A percentile compares a stretch with the other conserved stretches of the same genome.
phyloP scores from a whole-genome alignment of 352 stramenopile genomes.

The Phytophthora hybrid region DNA sequence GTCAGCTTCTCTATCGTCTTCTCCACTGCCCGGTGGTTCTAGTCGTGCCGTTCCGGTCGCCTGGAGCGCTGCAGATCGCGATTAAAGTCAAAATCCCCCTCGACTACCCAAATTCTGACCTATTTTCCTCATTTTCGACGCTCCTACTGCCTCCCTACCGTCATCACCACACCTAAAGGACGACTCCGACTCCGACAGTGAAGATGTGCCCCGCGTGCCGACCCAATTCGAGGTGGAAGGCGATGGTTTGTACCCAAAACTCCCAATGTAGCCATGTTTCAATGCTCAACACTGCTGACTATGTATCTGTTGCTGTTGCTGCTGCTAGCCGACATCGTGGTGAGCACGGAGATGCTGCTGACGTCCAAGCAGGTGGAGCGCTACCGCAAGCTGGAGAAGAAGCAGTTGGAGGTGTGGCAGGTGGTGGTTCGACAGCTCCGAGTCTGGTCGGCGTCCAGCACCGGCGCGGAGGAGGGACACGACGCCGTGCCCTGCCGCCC shows the following conservation, averaged over 20 bases:
- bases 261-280: slow-evolving; percentile 9
- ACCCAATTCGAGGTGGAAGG: slow-evolving; percentile 87
- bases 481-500: slow-evolving; percentile 79
- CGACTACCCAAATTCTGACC: slow-evolving; percentile 1
- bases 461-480: slow-evolving; percentile 56
- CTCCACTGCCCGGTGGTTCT: neutral
- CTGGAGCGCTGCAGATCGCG: slow-evolving; percentile 5
- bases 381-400: slow-evolving; percentile 78
- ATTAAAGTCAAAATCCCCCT: slow-evolving; percentile 1
- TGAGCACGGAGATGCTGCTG: slow-evolving; percentile 80
- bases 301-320: slow-evolving; percentile 2
- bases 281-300: neutral
- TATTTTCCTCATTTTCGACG: neutral
- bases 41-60: neutral
- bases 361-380: slow-evolving; percentile 68
- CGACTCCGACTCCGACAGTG: slow-evolving; percentile 68
- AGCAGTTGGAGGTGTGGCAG: slow-evolving; percentile 87
- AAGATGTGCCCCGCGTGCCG: slow-evolving; percentile 66
- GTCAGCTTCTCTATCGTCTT: neutral
- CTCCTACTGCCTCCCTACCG: slow-evolving; percentile 1
- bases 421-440: slow-evolving; percentile 88
- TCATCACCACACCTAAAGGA: slow-evolving; percentile 32
- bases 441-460: slow-evolving; percentile 85
- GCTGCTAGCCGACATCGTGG: slow-evolving; percentile 72
- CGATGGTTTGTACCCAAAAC: slow-evolving; percentile 57